Base-by-base conservation (phyloP, 306 rosid species). In the Castanopsis chinensis region DNA sequence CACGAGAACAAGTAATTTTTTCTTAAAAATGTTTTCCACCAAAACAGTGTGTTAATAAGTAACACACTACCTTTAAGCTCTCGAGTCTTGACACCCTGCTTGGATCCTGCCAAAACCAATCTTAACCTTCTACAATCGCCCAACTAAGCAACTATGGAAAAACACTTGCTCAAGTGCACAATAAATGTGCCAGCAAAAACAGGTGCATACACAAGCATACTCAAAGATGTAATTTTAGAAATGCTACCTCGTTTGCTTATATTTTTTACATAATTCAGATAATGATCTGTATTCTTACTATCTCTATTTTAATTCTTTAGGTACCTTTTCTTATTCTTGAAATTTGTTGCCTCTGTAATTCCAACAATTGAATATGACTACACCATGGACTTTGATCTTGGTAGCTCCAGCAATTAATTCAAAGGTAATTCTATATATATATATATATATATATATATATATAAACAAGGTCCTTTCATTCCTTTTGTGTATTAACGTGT, bases 321-420 rank as follows among this genome's bases (percentile, higher is more conserved):
- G 97, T 94, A 94, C 86, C 85, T 94, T 43, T 92, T 94, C 90
- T 85, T 94, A 53, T 94, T 94, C 95, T 82, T 94, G 87, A 94
- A 94, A 79, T 94, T 92, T 73, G 89, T 94, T 84, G 99, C 99
- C 53, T 94, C 99, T 70, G 99, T 94, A 58, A 94, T 94, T 79
- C 99, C 99, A 28, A 94, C 97, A 10, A 94, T 94, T 12, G 99
- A 94, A 85, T 94, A 92, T 79, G 98, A 95, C 83, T 95, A 92
- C 88, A 95, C 98, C 4, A 95, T 95, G 97, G 99, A 95, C 90
- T 90, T 94, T 41, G 97, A 95, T 87, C 96, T 95, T 60, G 97
- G 99, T 54, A 89, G 94, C 92, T 85, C 97, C 83, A 92, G 97
- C 92, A 82, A 45, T 72, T 90, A 84, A 92, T 37, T 49, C 63